Base-by-base conservation (phyloP, 306 rosid genomes). In the Quercus cerris region DNA sequence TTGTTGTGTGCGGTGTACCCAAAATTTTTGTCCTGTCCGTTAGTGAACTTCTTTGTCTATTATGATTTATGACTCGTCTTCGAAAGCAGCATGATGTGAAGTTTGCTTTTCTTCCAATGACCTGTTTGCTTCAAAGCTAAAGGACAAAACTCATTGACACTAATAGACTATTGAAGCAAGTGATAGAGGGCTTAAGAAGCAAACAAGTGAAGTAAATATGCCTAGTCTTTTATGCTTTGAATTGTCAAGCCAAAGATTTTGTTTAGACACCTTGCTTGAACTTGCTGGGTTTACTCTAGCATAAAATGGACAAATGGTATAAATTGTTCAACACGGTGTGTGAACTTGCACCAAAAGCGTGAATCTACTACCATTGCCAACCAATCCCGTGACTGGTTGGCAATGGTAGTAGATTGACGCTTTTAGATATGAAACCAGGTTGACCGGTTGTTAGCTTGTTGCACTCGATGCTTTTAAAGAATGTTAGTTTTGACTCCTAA, bases 401-500 rank as follows among this genome's bases (percentile, higher is more conserved):
- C 10, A 46, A 10, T 20, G 30, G 4, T 23, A 11, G 66, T 11
- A 23, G 12, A 22, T 20, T 13, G 0, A 11, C 30, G 7, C 52
- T 68, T 8, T 23, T 17, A 9, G 19, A 12, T 25, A 27, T 20
- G 31, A 11, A 67, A 67, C 20, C 46, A 14, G 27, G 17, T 79
- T 68, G 70, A 51, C 30, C 22, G 1, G 11, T 62, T 51, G 82
- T 82, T 71, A 54, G n/a, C 41, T 66, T 19, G 72, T n/a, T 1
- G 52, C 38, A 19, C 72, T 67, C 13, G 62, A 70, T 73, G 27
- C 6, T 49, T 46, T n/a, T 46, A 73, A 35, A 70, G 78, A 77
- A 76, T 33, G 58, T 64, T 77, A 74, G 78, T 30, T 82, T 79
- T 79, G 75, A 59, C 57, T 44, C 14, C 2, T 33, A 67, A 9